Base-by-base conservation (phyloP, 2,329 filamentous ascomycete species). In the Fusarium longipes region DNA sequence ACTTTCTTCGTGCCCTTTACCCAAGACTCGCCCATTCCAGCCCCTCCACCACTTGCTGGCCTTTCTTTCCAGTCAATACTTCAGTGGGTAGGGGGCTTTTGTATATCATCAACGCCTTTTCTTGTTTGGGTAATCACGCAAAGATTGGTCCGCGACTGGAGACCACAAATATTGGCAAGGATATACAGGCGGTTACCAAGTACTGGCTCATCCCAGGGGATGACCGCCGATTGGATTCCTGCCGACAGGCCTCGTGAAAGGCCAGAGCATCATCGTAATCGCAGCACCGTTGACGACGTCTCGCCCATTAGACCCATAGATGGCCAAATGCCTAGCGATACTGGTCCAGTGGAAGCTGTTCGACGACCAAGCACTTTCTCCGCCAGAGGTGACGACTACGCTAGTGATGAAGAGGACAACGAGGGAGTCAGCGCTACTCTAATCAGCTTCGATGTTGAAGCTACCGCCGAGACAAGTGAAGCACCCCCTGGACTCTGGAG, bases 391-490 rank as follows among this genome's bases (percentile, higher is more conserved):
- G 83, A 84, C 57, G 85, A 86, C 38, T 86, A 84, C 59, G 82
- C 78, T 12, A 85, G 81, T 14, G 86, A 88, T 44, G 86, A 88
- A 52, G 85, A 87, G 47, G 86, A 86, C 17, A 78, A 83, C 15
- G 86, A 86, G 45, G 80, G 83, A 45, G 77, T 87, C 24, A 86
- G 82, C 54, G 82, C 85, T 2, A 87, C 86, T 0, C 76, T 88
- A 7, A 87, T 89, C 50, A 87, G 84, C 65, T 88, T 89, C 56
- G 86, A 89, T 56, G 85, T 88, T 27, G 86, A 89, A 64, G 83
- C 86, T 1, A 83, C 82, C 6, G 86, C 82, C 5, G 86, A 87
- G 44, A 53, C 84, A 1, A 81, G 79, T 5, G 83, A 86, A 45
- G 79, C 81, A 4, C 82, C 83, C 2, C 77, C 82, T 3, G 86